Base-by-base conservation (phyloP, 2,329 filamentous ascomycete species). In the Cryphonectria japonica region DNA sequence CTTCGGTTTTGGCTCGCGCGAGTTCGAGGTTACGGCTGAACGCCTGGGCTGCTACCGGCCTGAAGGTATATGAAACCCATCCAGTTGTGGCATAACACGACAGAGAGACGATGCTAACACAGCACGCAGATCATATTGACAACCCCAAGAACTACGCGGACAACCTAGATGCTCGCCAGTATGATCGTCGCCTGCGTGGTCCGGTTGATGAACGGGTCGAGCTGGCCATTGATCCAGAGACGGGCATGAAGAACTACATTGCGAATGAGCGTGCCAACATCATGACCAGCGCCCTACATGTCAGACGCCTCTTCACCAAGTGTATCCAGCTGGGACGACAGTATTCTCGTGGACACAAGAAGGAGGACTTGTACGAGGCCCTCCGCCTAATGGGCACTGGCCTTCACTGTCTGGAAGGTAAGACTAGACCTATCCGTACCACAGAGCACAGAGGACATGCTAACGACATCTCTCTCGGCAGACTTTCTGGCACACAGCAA, bases 401-500 rank as follows among this genome's bases (percentile, higher is more conserved):
- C 50, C 88, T 94, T 69, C 95, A 98, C 83, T 97, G 94, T 79
- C 83, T 98, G 34, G 95, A 97, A 83, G 89, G 88, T 89, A 78
- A 75, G 80, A 77, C 34, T 5, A 61, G 14, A 41, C 39, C 13
- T 14, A 62, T 50, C 9, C 7, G 5, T 50, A 6, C n/a, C 7
- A 22, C 5, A 37, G 5, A 43, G 67, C 4, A 41, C 11, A 32
- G 54, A 26, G 74, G 41, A 70, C 39, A 72, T 61, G 19, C 66
- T 73, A 34, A 73, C 54, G 7, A 39, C 37, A 39, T 39, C 6
- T 29, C 61, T 52, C 50, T 13, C 8, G 3, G 7, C 68, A 88
- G 95, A 98, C 79, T 98, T 91, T 83, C 91, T 94, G 68, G 95
- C 95, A 22, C 95, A 98, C 82, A 97, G 93, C 79, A 98, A 98